Evolutionary conservation across 805 yeast genomes (phyloP).

Genomic region (Zygotorulaspora sp.): DNA sequence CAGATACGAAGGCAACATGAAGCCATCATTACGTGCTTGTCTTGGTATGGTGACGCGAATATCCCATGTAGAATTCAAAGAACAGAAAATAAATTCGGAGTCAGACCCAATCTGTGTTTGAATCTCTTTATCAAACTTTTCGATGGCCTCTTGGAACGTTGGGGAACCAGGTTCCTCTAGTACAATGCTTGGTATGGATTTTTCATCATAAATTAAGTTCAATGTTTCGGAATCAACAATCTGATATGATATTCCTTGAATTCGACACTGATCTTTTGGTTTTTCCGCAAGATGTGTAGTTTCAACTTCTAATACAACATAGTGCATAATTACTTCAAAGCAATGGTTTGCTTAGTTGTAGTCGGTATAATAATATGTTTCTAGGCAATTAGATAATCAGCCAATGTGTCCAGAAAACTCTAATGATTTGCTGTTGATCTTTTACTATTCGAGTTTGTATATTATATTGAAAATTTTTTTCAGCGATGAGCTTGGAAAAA

Average conservation of each 20-base stretch:
- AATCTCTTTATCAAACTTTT: conserved; percentile 47
- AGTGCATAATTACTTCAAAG: conserved; percentile 16
- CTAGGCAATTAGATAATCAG: no score
- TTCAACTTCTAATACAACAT: conserved; percentile 27
- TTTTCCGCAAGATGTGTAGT: conserved; percentile 21
- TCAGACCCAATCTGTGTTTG: conserved; percentile 40
- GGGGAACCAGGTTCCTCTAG: conserved; percentile 52
- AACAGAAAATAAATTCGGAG: conserved; percentile 58
- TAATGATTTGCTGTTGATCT: no score
- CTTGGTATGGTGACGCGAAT: conserved; percentile 72
- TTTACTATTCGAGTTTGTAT: background rate
- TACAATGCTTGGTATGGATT: conserved; percentile 47
- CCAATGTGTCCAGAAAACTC: no score
- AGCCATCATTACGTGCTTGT: conserved; percentile 73
- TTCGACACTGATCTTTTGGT: conserved; percentile 60
- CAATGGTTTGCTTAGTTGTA: no score
- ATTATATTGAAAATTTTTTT: conserved; percentile 1
- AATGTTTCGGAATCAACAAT: conserved; percentile 52
- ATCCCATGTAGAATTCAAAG: conserved; percentile 61
- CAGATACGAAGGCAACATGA: conserved; percentile 66
- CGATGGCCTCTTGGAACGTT: conserved; percentile 59
- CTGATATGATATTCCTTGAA: conserved; percentile 65
- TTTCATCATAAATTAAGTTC: conserved; percentile 40
- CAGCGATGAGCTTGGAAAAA: conserved; percentile 2
- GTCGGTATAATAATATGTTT: no score